Conservation (phyloP, 306 rosid genomes). For the Notholithocarpus densiflorus region DNA sequence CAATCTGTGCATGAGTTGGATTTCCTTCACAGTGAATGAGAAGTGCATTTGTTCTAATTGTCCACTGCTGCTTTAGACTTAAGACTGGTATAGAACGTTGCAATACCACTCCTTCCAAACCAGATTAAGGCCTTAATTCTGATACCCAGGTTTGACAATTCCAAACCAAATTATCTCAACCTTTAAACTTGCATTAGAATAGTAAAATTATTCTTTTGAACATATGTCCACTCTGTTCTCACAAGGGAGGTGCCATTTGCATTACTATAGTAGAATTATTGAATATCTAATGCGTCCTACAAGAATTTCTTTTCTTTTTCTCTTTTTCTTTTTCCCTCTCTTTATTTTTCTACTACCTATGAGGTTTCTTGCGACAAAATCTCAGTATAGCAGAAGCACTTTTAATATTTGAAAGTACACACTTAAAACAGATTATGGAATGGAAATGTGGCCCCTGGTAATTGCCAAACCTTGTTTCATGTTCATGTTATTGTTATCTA, state of each 20-base stretch:
- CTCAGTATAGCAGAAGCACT: not conserved
- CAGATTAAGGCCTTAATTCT: slow-evolving; percentile 5
- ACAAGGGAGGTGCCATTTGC: not conserved
- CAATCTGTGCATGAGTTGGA: not conserved
- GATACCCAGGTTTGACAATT: slow-evolving; percentile 9
- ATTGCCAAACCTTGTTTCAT: not conserved
- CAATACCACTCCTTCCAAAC: not conserved
- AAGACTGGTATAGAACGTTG: not conserved
- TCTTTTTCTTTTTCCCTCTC: not conserved
- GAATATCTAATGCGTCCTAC: not conserved
- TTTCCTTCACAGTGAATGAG: not conserved
- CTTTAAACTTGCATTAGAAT: not conserved
- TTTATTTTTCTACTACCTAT: too few species aligned
- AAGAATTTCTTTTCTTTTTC: not conserved
- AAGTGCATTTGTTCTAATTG: not conserved
- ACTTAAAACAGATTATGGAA: not conserved
- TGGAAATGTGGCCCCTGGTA: not conserved
- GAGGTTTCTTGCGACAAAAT: too few species aligned
- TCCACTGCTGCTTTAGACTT: not conserved
- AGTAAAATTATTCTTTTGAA: not conserved
- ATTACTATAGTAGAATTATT: not conserved
- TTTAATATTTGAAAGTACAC: not conserved
- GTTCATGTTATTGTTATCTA: slow-evolving; percentile 3
- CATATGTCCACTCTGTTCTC: not conserved
- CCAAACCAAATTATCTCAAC: slow-evolving; percentile 16